Percentiles rank a stretch among this genome's conserved stretches.
phyloP scores from a whole-genome alignment of 148 eudicot species.

The Camellia japonica region DNA sequence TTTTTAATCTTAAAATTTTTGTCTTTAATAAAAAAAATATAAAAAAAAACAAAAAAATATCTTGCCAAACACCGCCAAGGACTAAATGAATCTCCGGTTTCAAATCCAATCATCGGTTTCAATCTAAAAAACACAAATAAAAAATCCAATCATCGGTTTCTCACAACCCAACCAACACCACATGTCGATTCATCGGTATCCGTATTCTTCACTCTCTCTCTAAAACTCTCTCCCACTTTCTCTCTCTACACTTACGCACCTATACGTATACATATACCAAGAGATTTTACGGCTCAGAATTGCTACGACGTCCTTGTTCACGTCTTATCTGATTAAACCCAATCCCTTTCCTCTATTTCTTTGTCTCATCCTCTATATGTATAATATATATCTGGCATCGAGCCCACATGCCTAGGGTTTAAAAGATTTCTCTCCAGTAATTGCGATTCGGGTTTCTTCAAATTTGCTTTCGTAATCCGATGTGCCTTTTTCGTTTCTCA shows the following conservation, averaged over 20 bases:
- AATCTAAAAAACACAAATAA: no score
- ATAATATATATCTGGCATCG: background rate
- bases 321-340: constrained; percentile 9
- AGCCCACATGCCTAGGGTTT: constrained; percentile 1
- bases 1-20: no score
- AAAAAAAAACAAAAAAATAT: no score
- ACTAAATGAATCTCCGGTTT: no score
- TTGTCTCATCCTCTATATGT: background rate
- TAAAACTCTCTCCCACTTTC: background rate
- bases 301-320: background rate
- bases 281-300: constrained; percentile 8
- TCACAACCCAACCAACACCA: background rate
- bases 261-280: no score
- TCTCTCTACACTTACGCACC: background rate
- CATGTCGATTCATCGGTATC: background rate
- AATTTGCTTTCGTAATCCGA: background rate
- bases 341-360: background rate
- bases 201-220: background rate
- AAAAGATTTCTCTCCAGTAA: background rate
- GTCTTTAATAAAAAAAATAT: no score
- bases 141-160: background rate
- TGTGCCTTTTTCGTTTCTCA: background rate
- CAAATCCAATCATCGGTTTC: no score
- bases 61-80: no score
- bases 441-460: background rate